phyloP scores from a whole-genome alignment of 306 rosid species.

The Medicago lupulina region DNA sequence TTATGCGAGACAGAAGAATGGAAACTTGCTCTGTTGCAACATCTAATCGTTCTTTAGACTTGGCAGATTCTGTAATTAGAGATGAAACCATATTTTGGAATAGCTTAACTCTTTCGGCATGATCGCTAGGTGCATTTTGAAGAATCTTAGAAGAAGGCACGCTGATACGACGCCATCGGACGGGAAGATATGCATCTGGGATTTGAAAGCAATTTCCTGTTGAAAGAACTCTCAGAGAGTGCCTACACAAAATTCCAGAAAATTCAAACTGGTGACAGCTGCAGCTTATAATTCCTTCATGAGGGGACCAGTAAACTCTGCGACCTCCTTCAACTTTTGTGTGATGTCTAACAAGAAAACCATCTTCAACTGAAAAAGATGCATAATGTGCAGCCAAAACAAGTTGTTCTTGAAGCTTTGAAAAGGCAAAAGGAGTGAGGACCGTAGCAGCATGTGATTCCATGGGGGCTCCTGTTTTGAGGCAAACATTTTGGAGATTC shows the following conservation, averaged over 20 bases:
- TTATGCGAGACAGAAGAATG: constrained; percentile 68
- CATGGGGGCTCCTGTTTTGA: constrained; percentile 99
- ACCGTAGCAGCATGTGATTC: constrained; percentile 91
- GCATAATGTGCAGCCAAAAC: constrained; percentile 99
- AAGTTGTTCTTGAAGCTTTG: constrained; percentile 94
- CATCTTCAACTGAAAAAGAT: constrained; percentile 80
- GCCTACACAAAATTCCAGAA: constrained; percentile 93
- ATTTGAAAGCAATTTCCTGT: constrained; percentile 96
- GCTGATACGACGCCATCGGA: constrained; percentile 89
- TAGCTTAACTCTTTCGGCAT: constrained; percentile 73
- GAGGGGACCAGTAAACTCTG: constrained; percentile 79
- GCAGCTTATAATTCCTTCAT: constrained; percentile 89
- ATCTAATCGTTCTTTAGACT: constrained; percentile 85
- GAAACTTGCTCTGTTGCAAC: constrained; percentile 83
- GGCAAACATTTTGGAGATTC: constrained; percentile 92
- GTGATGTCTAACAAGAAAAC: constrained; percentile 96
- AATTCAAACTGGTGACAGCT: constrained; percentile 95
- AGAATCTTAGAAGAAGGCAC: constrained; percentile 62
- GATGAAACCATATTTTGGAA: constrained; percentile 77
- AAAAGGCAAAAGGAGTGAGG: constrained; percentile 91
- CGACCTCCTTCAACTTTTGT: constrained; percentile 91
- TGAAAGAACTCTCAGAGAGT: constrained; percentile 90
- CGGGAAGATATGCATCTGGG: constrained; percentile 91
- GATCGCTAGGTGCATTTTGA: constrained; percentile 64
- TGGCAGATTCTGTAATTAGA: constrained; percentile 83